Conservation (phyloP, 768 basidiomycete genomes). For the Terana coerulea region DNA sequence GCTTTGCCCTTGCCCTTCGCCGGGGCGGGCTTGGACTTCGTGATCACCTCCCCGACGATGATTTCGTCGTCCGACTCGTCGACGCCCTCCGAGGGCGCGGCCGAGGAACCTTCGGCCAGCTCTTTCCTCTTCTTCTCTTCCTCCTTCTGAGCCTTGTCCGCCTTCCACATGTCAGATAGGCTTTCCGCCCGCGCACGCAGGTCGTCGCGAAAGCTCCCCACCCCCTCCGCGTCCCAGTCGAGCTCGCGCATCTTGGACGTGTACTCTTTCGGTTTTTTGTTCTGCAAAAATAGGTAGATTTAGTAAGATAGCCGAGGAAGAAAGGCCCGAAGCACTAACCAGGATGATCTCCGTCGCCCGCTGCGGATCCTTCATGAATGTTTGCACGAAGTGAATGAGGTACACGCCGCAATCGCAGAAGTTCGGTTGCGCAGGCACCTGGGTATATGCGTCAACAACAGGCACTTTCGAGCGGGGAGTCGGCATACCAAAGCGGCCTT, state of each 20-base stretch:
- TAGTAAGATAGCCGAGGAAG: constrained; percentile 12
- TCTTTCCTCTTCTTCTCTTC: constrained; percentile 17
- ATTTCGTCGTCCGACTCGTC: constrained; percentile 38
- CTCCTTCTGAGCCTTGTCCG: constrained; percentile 47
- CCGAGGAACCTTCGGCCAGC: background rate
- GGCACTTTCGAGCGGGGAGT: background rate
- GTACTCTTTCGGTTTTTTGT: constrained; percentile 30
- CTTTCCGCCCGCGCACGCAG: constrained; percentile 38
- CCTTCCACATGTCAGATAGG: constrained; percentile 40
- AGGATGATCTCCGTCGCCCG: constrained; percentile 48
- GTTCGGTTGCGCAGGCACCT: constrained; percentile 90
- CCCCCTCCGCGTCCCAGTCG: constrained; percentile 51
- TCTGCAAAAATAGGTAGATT: constrained; percentile 15
- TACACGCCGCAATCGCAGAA: constrained; percentile 92
- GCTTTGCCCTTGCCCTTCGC: constrained; percentile 5
- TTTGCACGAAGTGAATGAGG: constrained; percentile 80
- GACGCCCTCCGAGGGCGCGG: constrained; percentile 4
- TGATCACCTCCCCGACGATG: constrained; percentile 30
- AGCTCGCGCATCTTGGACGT: constrained; percentile 31
- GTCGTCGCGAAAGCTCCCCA: constrained; percentile 43
- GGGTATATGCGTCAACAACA: background rate
- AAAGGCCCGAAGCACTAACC: constrained; percentile 25
- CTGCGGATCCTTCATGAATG: constrained; percentile 64
- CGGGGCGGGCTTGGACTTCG: background rate
- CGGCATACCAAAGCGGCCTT: constrained; percentile 20